phyloP scores from a whole-genome alignment of 2,329 filamentous ascomycete genomes.

The Diplocarpon rosae region DNA sequence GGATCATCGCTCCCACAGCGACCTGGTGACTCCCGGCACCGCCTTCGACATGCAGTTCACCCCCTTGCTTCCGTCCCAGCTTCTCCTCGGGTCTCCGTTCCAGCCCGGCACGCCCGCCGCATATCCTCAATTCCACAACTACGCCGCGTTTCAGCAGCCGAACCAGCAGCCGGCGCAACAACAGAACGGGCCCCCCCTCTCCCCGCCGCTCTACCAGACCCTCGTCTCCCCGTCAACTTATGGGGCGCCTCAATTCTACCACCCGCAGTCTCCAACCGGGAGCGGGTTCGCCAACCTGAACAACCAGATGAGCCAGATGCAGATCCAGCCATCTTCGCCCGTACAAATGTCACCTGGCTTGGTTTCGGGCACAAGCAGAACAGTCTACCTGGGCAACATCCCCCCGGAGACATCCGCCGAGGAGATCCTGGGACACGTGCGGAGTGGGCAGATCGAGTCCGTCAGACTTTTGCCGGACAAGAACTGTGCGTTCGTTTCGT shows the following conservation, averaged over 20 bases:
- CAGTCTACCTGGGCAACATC: conserved; percentile 95
- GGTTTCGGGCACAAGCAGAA: conserved; percentile 84
- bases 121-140: conserved; percentile 83
- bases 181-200: conserved; percentile 63
- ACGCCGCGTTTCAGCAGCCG: conserved; percentile 63
- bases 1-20: conserved; percentile 42
- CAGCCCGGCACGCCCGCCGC: conserved; percentile 86
- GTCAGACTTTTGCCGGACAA: conserved; percentile 93
- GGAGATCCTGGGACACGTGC: conserved; percentile 90
- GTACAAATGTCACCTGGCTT: conserved; percentile 69
- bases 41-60: conserved; percentile 98
- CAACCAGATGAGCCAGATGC: conserved; percentile 36
- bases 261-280: conserved; percentile 75
- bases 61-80: conserved; percentile 83
- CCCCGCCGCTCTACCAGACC: conserved; percentile 72
- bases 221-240: conserved; percentile 80
- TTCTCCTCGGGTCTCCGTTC: conserved; percentile 91
- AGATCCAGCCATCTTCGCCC: conserved; percentile 55
- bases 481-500: conserved; percentile 99
- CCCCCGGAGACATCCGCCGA: conserved; percentile 95
- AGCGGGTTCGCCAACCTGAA: conserved; percentile 42
- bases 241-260: conserved; percentile 70
- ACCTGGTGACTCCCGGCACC: conserved; percentile 78
- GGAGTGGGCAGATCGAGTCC: conserved; percentile 98
- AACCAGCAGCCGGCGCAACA: conserved; percentile 41